Conservation (phyloP, 192 early-diverging fungal genomes). For the Pilobolus umbonatus region DNA sequence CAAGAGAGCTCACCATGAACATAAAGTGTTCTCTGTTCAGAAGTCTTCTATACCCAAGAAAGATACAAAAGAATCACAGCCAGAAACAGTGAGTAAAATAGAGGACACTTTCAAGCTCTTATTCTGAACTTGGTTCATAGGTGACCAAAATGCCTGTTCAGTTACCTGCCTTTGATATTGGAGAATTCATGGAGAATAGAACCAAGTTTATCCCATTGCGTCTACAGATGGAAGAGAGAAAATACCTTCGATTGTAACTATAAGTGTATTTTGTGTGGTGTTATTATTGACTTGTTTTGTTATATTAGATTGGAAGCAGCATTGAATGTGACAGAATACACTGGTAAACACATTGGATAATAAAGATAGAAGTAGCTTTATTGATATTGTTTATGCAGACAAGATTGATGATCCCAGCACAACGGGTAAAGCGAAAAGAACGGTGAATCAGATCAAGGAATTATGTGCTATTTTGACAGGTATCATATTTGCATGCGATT, state of each 20-base stretch:
- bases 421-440: conserved; percentile 80
- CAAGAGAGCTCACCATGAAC: conserved; percentile 55
- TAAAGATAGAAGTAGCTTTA: not conserved
- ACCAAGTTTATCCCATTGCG: conserved; percentile 94
- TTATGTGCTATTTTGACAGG: conserved; percentile 94
- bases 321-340: conserved; percentile 77
- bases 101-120: too few relatives aligned
- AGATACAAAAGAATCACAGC: not conserved
- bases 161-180: conserved; percentile 44
- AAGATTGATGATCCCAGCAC: conserved; percentile 63
- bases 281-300: not conserved
- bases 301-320: conserved; percentile 78
- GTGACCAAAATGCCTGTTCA: conserved; percentile 1
- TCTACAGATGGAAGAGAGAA: conserved; percentile 84
- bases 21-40: not conserved
- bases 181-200: conserved; percentile 75
- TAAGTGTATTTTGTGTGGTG: not conserved
- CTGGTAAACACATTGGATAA: conserved; percentile 17
- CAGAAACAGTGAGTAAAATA: too few relatives aligned
- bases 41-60: too few relatives aligned
- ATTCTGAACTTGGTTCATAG: too few relatives aligned
- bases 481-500: conserved; percentile 78
- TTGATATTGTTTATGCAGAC: not conserved
- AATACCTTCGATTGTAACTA: conserved; percentile 79
- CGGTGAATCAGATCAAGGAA: conserved; percentile 92